A percentile compares a stretch with the other conserved stretches of the same genome.
Evolutionary conservation across 140 eudicot genomes (phyloP).

Genomic region (Anethum foeniculum): DNA sequence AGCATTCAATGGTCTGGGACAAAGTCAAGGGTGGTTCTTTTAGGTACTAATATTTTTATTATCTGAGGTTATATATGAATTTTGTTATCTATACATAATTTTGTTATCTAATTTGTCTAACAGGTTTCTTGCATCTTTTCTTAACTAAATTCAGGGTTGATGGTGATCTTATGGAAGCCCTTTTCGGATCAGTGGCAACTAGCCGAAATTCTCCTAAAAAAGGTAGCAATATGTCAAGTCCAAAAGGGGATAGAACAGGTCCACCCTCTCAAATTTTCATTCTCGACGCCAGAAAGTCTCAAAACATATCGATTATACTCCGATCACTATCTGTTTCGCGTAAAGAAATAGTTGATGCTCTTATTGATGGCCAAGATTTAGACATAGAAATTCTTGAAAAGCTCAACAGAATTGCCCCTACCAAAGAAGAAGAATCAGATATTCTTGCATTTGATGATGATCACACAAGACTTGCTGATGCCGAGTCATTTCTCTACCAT

Average conservation of each 20-base stretch:
- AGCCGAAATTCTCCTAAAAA: constrained; percentile 55
- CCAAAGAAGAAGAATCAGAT: constrained; percentile 52
- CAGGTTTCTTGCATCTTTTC: neutral
- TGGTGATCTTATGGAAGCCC: constrained; percentile 93
- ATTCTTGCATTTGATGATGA: constrained; percentile 67
- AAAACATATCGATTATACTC: constrained; percentile 72
- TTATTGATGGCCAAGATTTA: constrained; percentile 65
- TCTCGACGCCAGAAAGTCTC: constrained; percentile 70
- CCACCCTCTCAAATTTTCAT: constrained; percentile 68
- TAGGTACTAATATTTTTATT: constrained; percentile 34
- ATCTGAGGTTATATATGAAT: neutral
- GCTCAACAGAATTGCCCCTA: constrained; percentile 56
- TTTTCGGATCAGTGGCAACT: constrained; percentile 72
- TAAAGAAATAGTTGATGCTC: constrained; percentile 67
- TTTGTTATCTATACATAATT: neutral
- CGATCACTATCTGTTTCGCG: constrained; percentile 59
- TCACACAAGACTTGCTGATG: constrained; percentile 67
- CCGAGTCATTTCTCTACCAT: constrained; percentile 85
- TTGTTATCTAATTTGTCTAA: neutral
- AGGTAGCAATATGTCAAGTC: constrained; percentile 24
- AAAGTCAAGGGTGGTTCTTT: constrained; percentile 68
- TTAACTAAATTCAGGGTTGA: constrained; percentile 39
- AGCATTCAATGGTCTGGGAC: constrained; percentile 86
- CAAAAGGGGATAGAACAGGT: constrained; percentile 36
- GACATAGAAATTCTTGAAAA: constrained; percentile 70